A percentile compares a stretch with the other conserved stretches of the same genome.
phyloP scores from a whole-genome alignment of 345 rosid genomes.

The Euclidium syriacum region DNA sequence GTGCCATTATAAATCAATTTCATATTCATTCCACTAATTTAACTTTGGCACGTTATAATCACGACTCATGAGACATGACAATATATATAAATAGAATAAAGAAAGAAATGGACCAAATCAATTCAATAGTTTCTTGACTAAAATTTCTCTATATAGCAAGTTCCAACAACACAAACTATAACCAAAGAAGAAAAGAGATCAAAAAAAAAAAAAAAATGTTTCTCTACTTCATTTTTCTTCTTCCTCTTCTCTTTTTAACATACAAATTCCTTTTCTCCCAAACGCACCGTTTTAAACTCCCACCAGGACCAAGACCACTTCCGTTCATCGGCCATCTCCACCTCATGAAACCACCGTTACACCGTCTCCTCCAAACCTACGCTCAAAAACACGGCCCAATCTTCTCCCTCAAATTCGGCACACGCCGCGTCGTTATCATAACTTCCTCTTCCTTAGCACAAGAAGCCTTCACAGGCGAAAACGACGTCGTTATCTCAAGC shows the following conservation, averaged over 20 bases:
- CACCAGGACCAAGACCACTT: slow-evolving; percentile 40
- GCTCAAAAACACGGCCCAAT: slow-evolving; percentile 39
- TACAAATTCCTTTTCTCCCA: slow-evolving; percentile 1
- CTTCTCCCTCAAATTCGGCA: slow-evolving; percentile 42
- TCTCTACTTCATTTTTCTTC: slow-evolving; percentile 3
- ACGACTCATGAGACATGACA: too few relatives aligned
- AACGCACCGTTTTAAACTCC: slow-evolving; percentile 5
- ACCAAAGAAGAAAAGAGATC: background rate
- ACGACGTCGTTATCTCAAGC: slow-evolving; percentile 47
- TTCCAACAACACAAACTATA: background rate
- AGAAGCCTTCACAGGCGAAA: slow-evolving; percentile 45
- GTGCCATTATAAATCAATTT: too few relatives aligned
- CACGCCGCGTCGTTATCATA: slow-evolving; percentile 30
- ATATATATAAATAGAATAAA: too few relatives aligned
- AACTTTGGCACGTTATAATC: too few relatives aligned
- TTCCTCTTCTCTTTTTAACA: background rate
- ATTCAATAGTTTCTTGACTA: too few relatives aligned
- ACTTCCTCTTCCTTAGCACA: slow-evolving; percentile 41
- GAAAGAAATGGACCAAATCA: too few relatives aligned
- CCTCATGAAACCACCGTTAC: slow-evolving; percentile 40
- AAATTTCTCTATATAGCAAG: background rate
- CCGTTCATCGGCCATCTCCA: slow-evolving; percentile 50
- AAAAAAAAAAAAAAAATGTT: slow-evolving; percentile 6
- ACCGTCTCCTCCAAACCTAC: slow-evolving; percentile 26
- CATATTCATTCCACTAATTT: too few relatives aligned